A percentile compares a stretch with the other conserved stretches of the same genome.
Conservation (phyloP, 2,329 filamentous ascomycete genomes). For the Golovinomyces cichoracearum region DNA sequence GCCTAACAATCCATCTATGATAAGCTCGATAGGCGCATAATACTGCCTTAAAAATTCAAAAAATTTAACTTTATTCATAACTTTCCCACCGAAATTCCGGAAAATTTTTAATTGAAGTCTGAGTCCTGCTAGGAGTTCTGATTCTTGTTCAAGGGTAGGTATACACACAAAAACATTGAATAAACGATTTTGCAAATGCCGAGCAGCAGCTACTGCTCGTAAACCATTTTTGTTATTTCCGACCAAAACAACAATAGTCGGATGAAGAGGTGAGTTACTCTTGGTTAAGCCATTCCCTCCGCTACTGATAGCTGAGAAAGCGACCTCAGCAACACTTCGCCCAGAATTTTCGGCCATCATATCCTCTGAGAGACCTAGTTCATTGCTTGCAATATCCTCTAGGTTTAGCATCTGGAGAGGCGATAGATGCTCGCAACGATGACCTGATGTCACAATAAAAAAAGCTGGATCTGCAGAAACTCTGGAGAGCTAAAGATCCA, state of each 20-base stretch:
- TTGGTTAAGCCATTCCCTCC: slow-evolving; percentile 14
- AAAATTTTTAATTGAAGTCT: slow-evolving; percentile 63
- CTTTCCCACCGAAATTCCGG: slow-evolving; percentile 53
- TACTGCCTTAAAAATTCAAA: slow-evolving; percentile 32
- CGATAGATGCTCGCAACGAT: slow-evolving; percentile 35
- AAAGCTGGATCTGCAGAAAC: slow-evolving; percentile 16
- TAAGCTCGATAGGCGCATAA: slow-evolving; percentile 44
- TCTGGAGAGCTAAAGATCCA: slow-evolving; percentile 9
- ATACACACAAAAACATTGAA: slow-evolving; percentile 60
- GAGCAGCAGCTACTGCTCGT: slow-evolving; percentile 57
- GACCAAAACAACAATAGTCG: slow-evolving; percentile 46
- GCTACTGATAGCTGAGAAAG: slow-evolving; percentile 36
- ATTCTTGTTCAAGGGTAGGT: slow-evolving; percentile 59
- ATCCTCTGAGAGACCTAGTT: slow-evolving; percentile 65
- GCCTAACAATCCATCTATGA: slow-evolving; percentile 71
- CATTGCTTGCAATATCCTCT: slow-evolving; percentile 69
- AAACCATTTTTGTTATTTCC: slow-evolving; percentile 86
- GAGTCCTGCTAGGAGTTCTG: slow-evolving; percentile 55
- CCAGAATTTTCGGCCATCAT: slow-evolving; percentile 83
- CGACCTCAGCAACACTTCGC: slow-evolving; percentile 64
- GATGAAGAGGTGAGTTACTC: slow-evolving; percentile 17
- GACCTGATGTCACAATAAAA: slow-evolving; percentile 28
- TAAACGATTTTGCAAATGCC: slow-evolving; percentile 66
- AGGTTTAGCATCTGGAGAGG: slow-evolving; percentile 74
- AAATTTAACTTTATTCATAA: slow-evolving; percentile 34